Conservation (phyloP, 148 eudicot genomes). For the Polygonum maritimum region DNA sequence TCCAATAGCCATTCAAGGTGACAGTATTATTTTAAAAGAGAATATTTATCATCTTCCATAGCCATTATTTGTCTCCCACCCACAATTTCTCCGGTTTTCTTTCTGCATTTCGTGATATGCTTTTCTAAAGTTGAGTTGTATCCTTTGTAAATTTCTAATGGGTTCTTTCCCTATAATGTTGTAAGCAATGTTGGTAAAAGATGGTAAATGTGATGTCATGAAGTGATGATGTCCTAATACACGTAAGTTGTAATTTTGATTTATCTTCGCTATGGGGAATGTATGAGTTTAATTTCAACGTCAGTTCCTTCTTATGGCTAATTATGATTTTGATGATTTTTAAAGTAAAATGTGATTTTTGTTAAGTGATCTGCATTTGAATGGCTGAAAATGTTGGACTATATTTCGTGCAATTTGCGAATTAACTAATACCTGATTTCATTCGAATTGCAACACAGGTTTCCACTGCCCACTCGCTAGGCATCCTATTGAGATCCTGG, state of each 20-base stretch:
- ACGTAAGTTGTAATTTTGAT: not conserved
- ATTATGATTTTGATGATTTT: not conserved
- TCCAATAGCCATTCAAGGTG: no score
- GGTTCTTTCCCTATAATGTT: slow-evolving; percentile 12
- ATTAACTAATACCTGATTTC: not conserved
- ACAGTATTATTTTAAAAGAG: not conserved
- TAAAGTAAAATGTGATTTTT: not conserved
- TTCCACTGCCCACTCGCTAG: slow-evolving; percentile 49
- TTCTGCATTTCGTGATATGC: not conserved
- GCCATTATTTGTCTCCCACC: slow-evolving; percentile 4
- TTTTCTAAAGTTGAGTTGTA: not conserved
- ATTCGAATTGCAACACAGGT: slow-evolving; percentile 15
- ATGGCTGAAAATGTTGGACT: not conserved
- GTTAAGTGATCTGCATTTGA: not conserved
- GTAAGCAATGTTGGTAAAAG: no score
- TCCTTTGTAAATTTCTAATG: slow-evolving; percentile 14
- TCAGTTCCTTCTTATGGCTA: no score
- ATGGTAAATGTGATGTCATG: not conserved
- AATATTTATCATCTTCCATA: not conserved
- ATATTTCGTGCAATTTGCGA: not conserved
- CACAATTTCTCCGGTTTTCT: slow-evolving; percentile 1
- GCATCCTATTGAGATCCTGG: slow-evolving; percentile 24
- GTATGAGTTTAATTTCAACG: not conserved
- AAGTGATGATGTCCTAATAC: not conserved
- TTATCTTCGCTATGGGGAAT: not conserved